These are phyloP conservation scores for Phanerodontia chrysosporium DNA, from an alignment of 768 basidiomycete species.

Conservation along the genomic window DNA sequence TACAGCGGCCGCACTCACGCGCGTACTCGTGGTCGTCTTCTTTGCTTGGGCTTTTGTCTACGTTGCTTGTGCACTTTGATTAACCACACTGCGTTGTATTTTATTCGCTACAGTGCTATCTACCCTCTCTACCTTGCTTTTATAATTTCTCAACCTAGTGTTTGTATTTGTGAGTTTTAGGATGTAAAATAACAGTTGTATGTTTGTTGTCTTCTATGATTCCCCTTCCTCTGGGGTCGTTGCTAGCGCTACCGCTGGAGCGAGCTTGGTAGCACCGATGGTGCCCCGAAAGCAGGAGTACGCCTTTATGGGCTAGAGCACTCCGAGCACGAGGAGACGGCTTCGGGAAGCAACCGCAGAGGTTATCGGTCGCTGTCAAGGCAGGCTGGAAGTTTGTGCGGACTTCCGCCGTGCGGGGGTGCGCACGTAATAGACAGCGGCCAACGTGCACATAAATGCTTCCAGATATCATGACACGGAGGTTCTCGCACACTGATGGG, in stretches of 20 bases:
- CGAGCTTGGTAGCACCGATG: background rate
- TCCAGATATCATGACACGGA: background rate
- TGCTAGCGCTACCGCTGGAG: background rate
- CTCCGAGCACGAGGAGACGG: background rate
- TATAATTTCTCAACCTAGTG: constrained; percentile 1
- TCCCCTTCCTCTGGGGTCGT: background rate
- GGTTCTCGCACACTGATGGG: background rate
- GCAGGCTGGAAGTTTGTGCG: background rate
- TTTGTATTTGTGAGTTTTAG: background rate
- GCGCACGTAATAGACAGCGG: background rate
- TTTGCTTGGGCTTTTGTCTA: constrained; percentile 2
- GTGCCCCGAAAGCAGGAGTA: background rate
- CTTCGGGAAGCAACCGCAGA: background rate
- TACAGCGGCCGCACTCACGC: background rate
- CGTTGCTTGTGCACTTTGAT: background rate
- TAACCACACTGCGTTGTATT: constrained; percentile 3
- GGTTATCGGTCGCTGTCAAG: background rate
- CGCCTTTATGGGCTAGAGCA: background rate
- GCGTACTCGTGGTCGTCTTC: background rate
- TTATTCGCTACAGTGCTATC: constrained; percentile 12
- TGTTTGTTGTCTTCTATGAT: background rate
- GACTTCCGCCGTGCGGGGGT: background rate
- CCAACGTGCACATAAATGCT: too few species aligned
- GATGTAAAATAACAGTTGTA: background rate
- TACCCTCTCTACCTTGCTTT: constrained; percentile 5